Evolutionary conservation across 768 basidiomycete species (phyloP).

Genomic region (Mycena vitilis): DNA sequence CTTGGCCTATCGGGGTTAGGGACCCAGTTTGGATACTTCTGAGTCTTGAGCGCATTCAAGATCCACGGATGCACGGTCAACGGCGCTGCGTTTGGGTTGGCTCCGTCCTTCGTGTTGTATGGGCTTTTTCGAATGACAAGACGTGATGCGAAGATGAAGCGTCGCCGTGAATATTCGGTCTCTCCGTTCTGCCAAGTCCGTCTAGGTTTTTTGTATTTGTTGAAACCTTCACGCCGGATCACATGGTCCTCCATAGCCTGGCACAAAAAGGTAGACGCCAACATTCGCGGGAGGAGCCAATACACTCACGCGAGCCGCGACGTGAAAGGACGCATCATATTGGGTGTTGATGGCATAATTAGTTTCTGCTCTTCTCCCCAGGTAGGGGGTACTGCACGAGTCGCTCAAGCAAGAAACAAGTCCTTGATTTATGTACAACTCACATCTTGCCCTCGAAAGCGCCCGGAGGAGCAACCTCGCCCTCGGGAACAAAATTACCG

Average conservation of each 20-base stretch:
- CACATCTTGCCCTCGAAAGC: not conserved
- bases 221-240: not conserved
- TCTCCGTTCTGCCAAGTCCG: not conserved
- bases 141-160: not conserved
- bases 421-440: not conserved
- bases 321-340: conserved; percentile 1
- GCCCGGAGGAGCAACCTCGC: not conserved
- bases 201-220: conserved; percentile 3
- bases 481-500: not conserved
- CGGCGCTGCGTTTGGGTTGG: not conserved
- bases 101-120: not conserved
- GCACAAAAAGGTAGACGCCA: not conserved
- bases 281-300: too few relatives aligned
- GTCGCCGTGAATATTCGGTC: not conserved
- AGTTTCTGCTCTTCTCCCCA: not conserved
- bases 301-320: not conserved
- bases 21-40: not conserved
- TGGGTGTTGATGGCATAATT: not conserved
- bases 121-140: not conserved
- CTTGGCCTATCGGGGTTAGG: not conserved
- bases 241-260: not conserved
- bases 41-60: not conserved
- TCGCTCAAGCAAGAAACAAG: not conserved
- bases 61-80: conserved; percentile 4
- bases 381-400: not conserved